Conservation (phyloP, 1,139 yeast species). For the Yamadazyma songkhlaensis region DNA sequence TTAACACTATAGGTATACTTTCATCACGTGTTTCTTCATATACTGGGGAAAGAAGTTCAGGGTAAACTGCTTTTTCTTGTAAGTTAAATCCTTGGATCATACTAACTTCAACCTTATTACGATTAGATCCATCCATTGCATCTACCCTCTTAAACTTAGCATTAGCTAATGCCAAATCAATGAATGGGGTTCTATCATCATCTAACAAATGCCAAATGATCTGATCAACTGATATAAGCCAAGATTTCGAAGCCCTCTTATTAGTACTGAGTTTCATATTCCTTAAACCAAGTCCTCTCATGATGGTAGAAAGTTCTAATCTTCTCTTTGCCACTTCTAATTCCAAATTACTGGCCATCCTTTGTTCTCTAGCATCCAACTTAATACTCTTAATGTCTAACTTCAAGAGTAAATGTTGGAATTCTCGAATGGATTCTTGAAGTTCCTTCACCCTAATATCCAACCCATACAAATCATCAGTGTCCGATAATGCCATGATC, state of each 20-base stretch:
- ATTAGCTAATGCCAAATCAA: constrained; percentile 68
- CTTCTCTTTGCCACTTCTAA: constrained; percentile 56
- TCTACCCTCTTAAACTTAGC: constrained; percentile 62
- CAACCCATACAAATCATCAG: constrained; percentile 57
- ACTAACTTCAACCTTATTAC: constrained; percentile 56
- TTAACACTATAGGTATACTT: constrained; percentile 41
- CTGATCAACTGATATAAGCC: constrained; percentile 55
- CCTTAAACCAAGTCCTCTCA: constrained; percentile 64
- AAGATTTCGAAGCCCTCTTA: constrained; percentile 25
- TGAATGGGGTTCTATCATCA: constrained; percentile 58
- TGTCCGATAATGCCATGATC: constrained; percentile 66
- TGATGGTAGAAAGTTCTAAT: constrained; percentile 60
- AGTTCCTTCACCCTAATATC: constrained; percentile 50
- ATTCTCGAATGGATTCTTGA: constrained; percentile 54
- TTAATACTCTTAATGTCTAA: constrained; percentile 30
- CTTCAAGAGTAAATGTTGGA: constrained; percentile 42
- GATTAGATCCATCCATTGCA: constrained; percentile 51
- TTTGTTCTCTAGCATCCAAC: constrained; percentile 22
- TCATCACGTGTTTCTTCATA: constrained; percentile 14
- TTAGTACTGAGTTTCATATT: constrained; percentile 28
- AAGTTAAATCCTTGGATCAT: constrained; percentile 74
- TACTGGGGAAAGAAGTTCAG: constrained; percentile 67
- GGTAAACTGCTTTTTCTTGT: constrained; percentile 58
- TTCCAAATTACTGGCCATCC: constrained; percentile 40
- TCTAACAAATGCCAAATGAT: constrained; percentile 70